These are phyloP conservation scores for Parastagonospora avenae DNA, from an alignment of 2,329 filamentous ascomycete genomes.

Conservation along the genomic window DNA sequence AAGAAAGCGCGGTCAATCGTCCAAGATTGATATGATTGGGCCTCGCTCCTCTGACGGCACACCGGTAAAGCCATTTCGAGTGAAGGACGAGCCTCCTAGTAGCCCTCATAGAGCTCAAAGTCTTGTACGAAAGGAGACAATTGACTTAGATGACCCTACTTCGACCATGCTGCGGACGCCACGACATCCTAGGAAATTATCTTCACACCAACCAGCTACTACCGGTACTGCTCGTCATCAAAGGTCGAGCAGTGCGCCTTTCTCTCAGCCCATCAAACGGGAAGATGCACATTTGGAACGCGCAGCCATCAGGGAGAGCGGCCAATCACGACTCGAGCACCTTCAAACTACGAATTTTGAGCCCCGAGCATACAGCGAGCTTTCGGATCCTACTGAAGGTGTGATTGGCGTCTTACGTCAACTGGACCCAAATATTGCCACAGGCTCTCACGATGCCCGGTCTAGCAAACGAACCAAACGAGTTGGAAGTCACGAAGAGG, in stretches of 20 bases:
- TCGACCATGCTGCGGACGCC: constrained; percentile 40
- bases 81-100: constrained; percentile 49
- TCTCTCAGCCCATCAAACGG: constrained; percentile 21
- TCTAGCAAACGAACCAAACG: constrained; percentile 28
- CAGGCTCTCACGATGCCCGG: constrained; percentile 11
- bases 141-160: constrained; percentile 51
- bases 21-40: constrained; percentile 21
- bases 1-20: constrained; percentile 43
- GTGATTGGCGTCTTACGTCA: constrained; percentile 20
- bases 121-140: constrained; percentile 45
- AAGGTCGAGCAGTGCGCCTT: constrained; percentile 37
- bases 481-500: constrained; percentile 4
- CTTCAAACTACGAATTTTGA: constrained; percentile 11
- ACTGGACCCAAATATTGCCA: constrained; percentile 34
- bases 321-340: background rate
- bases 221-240: constrained; percentile 27
- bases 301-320: background rate
- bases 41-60: constrained; percentile 36
- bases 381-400: constrained; percentile 6
- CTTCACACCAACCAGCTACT: constrained; percentile 8
- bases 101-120: constrained; percentile 32
- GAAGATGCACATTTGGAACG: constrained; percentile 9
- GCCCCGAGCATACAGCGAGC: constrained; percentile 28
- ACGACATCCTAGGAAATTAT: constrained; percentile 13
- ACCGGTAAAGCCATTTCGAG: constrained; percentile 35